Percentiles rank a stretch among this genome's conserved stretches.
Evolutionary conservation across 352 stramenopile species (phyloP).

Genomic region (Elongisporangium anandrum): DNA sequence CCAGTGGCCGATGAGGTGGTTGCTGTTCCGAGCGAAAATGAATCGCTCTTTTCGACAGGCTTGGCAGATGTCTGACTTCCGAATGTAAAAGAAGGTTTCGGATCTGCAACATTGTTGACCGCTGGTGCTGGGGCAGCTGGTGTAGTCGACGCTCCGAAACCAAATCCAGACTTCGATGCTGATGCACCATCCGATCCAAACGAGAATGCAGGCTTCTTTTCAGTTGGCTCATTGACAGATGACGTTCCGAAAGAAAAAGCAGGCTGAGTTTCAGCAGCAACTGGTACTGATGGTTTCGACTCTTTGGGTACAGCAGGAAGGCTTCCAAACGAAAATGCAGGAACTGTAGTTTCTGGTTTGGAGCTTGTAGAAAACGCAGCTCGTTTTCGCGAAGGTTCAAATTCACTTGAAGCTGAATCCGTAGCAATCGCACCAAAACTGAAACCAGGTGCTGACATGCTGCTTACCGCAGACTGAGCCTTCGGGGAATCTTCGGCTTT

Average conservation of each 20-base stretch:
- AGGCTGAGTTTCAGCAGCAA: slow-evolving; percentile 2
- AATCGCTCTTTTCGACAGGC: slow-evolving; percentile 2
- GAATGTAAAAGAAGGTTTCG: slow-evolving; percentile 14
- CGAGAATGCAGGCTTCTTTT: slow-evolving; percentile 17
- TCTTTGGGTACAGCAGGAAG: background rate
- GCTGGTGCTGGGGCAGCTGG: slow-evolving; percentile 4
- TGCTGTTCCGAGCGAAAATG: slow-evolving; percentile 9
- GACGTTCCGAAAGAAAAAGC: slow-evolving; percentile 18
- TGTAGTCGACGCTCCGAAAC: slow-evolving; percentile 13
- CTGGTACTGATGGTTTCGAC: background rate
- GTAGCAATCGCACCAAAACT: slow-evolving; percentile 21
- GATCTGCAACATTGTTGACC: slow-evolving; percentile 17
- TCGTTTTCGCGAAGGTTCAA: slow-evolving; percentile 6
- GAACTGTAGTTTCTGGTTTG: slow-evolving; percentile 15
- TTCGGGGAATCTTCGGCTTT: slow-evolving; percentile 8
- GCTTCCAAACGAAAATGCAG: slow-evolving; percentile 23
- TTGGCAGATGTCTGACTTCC: slow-evolving; percentile 11
- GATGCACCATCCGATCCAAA: slow-evolving; percentile 5
- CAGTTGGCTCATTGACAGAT: slow-evolving; percentile 10
- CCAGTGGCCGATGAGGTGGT: background rate
- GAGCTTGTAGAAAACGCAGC: slow-evolving; percentile 13
- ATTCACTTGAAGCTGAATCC: slow-evolving; percentile 3
- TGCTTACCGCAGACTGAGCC: slow-evolving; percentile 2
- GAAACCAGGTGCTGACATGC: slow-evolving; percentile 14
- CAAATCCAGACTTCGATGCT: slow-evolving; percentile 14